A percentile compares a stretch with the other conserved stretches of the same genome.
Conservation (phyloP, 768 basidiomycete species). For the Suillus subaureus region DNA sequence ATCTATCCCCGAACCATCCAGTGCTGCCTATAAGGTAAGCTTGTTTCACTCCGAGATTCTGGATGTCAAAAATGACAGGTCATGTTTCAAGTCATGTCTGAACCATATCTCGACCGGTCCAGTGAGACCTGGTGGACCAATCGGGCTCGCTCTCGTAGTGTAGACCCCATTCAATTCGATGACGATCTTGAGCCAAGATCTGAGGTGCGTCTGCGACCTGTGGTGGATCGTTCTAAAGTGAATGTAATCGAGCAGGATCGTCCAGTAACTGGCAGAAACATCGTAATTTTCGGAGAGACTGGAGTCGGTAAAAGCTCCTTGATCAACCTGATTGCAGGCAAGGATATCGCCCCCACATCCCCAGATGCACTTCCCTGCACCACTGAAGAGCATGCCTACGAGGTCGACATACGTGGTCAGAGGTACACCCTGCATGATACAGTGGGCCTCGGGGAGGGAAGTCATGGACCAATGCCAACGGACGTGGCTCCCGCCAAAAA, state of each 20-base stretch:
- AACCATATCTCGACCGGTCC: background rate
- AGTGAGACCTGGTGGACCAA: background rate
- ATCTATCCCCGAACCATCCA: background rate
- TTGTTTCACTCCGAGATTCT: background rate
- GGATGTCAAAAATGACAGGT: background rate
- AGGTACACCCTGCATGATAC: slow-evolving; percentile 37
- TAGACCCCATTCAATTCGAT: background rate
- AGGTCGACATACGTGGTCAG: slow-evolving; percentile 23
- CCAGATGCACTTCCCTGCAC: slow-evolving; percentile 39
- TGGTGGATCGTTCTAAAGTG: background rate
- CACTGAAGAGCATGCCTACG: slow-evolving; percentile 29
- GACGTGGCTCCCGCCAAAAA: slow-evolving; percentile 10
- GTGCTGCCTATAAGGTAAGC: background rate
- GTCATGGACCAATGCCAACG: slow-evolving; percentile 11
- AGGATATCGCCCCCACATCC: slow-evolving; percentile 33
- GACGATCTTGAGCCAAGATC: background rate
- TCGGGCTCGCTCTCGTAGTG: slow-evolving; percentile 1
- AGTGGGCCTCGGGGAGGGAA: slow-evolving; percentile 27
- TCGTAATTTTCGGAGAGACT: slow-evolving; percentile 47
- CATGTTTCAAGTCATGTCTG: background rate
- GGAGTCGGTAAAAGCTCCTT: slow-evolving; percentile 48
- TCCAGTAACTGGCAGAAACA: slow-evolving; percentile 24
- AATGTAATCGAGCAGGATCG: background rate
- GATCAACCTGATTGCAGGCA: slow-evolving; percentile 41
- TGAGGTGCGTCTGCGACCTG: background rate